These are phyloP conservation scores for Spizellomyces punctatus DNA, from an alignment of 192 early-diverging fungal genomes.

Conservation along the genomic window DNA sequence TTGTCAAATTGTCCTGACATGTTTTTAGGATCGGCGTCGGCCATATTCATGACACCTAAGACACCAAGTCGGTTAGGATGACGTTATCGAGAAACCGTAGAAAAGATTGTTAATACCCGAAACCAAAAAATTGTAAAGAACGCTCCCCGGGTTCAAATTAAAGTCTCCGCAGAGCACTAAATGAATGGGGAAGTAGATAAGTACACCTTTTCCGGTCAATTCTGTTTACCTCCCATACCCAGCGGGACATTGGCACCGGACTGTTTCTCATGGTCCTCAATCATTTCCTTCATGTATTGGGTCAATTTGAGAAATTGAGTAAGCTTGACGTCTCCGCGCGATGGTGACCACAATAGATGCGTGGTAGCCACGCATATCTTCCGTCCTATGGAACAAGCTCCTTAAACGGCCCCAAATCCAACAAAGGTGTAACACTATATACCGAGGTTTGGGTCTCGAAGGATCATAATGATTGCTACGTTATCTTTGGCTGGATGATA, in stretches of 20 bases:
- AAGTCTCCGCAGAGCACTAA: slow-evolving; percentile 26
- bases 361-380: slow-evolving; percentile 28
- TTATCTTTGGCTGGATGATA: slow-evolving; percentile 29
- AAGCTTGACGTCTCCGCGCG: slow-evolving; percentile 17
- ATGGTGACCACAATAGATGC: slow-evolving; percentile 26
- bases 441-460: background rate
- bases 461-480: slow-evolving; percentile 10
- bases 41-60: background rate
- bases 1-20: slow-evolving; percentile 11
- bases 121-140: slow-evolving; percentile 12
- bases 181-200: background rate
- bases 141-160: slow-evolving; percentile 20
- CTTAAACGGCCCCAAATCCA: background rate
- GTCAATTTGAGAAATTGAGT: slow-evolving; percentile 13
- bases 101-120: background rate
- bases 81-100: too few relatives aligned
- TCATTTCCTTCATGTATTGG: background rate
- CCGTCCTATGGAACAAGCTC: background rate
- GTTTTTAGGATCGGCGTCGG: background rate
- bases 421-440: background rate
- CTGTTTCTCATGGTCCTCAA: slow-evolving; percentile 4
- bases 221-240: background rate
- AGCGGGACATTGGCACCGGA: background rate
- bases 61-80: too few relatives aligned
- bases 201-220: background rate